Base-by-base conservation (phyloP, 2,329 filamentous ascomycete genomes). In the Amauroascus verrucosus region DNA sequence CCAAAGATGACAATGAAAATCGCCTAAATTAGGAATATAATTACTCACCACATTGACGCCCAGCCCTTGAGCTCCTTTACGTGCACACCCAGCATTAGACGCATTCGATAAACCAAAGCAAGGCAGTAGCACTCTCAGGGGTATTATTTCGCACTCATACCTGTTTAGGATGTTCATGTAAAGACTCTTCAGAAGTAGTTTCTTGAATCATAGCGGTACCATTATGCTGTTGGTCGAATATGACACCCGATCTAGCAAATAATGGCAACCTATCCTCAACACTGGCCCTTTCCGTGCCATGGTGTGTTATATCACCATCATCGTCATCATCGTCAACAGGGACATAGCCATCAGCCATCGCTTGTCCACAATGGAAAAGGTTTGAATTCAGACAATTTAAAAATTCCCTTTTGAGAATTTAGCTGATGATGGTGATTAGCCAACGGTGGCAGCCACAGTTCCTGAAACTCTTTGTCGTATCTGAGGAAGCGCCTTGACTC, bases 1-100 rank as follows among this genome's bases (percentile, higher is more conserved):
- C 43, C 30, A 30, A 20, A 9, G 9, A 41, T 38, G 14, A n/a
- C n/a, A 18, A 18, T 38, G 11, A 5, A n/a, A 38, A 6, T 38
- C 3, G 26, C 7, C 30, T 46, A 13, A 40, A 20, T 16, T 13
- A 33, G 4, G 30, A 9, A 16, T 37, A 37, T 24, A 16, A 35
- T 16, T 38, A 57, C 55, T 35, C 41, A 58, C 57, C 57, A 58
- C 45, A 58, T 54, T 13, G 55, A 57, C 14, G 53, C 53, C 55
- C 55, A 58, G 14, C 55, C 55, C 37, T 43, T 33, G 22, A 57
- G 35, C 33, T 57, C 55, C 57, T 58, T 41, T 40, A 53, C 40
- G n/a, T n/a, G 18, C 16, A 26, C 8, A 16, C 26, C 11, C 18
- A 37, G 33, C 11, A 28, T 46, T 30, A 46, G 50, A 28, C 11